Conservation (phyloP, 495 filamentous ascomycete species). For the Aspergillus leporis region DNA sequence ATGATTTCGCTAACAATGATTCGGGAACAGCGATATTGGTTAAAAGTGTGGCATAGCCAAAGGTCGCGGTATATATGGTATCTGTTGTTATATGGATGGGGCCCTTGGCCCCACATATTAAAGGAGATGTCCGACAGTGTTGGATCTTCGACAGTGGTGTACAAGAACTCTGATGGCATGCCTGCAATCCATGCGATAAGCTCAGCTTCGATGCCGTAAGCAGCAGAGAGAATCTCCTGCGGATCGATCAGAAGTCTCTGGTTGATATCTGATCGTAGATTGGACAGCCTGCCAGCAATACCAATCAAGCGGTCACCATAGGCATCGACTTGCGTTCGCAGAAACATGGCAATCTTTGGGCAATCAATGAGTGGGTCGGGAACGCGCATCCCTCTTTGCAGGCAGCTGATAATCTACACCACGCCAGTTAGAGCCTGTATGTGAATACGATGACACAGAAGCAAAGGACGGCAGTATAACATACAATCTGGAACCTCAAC, state of each 20-base stretch:
- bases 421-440: not conserved
- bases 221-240: conserved; percentile 43
- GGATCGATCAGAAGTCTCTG: conserved; percentile 35
- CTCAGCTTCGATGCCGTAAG: conserved; percentile 52
- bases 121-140: conserved; percentile 20
- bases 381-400: conserved; percentile 37
- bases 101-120: conserved; percentile 26
- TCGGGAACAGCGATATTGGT: conserved; percentile 62
- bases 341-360: conserved; percentile 34
- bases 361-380: conserved; percentile 38
- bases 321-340: conserved; percentile 34
- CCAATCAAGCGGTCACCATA: conserved; percentile 39
- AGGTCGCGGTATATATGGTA: conserved; percentile 62
- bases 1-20: conserved; percentile 59
- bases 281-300: conserved; percentile 45
- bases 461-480: conserved; percentile 10
- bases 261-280: conserved; percentile 47
- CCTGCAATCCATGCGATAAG: conserved; percentile 44
- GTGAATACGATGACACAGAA: not conserved
- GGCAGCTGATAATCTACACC: conserved; percentile 40
- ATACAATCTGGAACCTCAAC: conserved; percentile 50
- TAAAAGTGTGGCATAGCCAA: conserved; percentile 60
- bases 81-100: conserved; percentile 47
- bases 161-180: conserved; percentile 40
- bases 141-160: conserved; percentile 29